These are phyloP conservation scores for Coccomyxa subellipsoidea DNA, from an alignment of 163 green algal genomes.

Conservation along the genomic window DNA sequence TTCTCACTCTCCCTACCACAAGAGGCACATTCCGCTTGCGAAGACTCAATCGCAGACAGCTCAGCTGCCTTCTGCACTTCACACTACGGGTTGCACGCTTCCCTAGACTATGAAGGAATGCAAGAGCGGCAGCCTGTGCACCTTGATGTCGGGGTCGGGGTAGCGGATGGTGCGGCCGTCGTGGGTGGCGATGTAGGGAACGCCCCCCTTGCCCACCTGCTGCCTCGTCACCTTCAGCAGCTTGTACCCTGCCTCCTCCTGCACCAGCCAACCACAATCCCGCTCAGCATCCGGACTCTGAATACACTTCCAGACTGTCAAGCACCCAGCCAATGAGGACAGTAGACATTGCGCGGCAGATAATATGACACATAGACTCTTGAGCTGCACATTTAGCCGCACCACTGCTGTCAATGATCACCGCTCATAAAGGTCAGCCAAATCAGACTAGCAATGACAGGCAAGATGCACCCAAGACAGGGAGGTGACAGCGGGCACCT, in stretches of 20 bases:
- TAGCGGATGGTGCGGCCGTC: slow-evolving; percentile 98
- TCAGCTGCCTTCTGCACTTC: too few relatives aligned
- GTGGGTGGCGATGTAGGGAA: slow-evolving; percentile 93
- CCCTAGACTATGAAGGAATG: too few relatives aligned
- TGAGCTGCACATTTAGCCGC: too few relatives aligned
- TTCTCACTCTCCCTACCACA: too few relatives aligned
- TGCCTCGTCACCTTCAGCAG: slow-evolving; percentile 87
- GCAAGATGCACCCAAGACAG: neutral
- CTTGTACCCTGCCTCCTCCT: slow-evolving; percentile 97
- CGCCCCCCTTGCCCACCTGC: slow-evolving; percentile 86
- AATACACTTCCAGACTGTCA: neutral
- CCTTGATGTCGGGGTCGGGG: slow-evolving; percentile 96
- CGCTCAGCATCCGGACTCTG: neutral
- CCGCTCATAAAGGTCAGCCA: too few relatives aligned
- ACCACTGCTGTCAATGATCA: too few relatives aligned
- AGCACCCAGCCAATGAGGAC: neutral
- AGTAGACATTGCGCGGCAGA: neutral
- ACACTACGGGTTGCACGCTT: too few relatives aligned
- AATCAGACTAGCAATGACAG: too few relatives aligned
- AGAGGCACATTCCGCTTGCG: too few relatives aligned
- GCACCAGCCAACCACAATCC: neutral
- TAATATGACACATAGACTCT: too few relatives aligned
- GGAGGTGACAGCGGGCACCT: neutral
- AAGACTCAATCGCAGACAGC: too few relatives aligned
- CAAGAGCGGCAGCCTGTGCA: neutral